Conservation (phyloP, 768 basidiomycete species). For the Lactarius evosmus region DNA sequence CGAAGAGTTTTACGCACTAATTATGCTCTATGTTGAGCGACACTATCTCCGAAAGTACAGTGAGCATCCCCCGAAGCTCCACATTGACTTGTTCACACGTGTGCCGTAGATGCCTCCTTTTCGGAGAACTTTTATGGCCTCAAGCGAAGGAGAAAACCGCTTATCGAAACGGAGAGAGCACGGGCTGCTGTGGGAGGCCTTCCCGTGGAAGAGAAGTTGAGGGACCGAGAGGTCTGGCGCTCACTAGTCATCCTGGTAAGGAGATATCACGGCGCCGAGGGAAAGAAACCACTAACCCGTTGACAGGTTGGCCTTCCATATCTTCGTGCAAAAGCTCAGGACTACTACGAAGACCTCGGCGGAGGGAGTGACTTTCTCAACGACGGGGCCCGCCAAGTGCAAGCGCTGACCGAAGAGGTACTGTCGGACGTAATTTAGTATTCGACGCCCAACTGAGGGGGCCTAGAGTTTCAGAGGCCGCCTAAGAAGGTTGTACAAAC, state of each 20-base stretch:
- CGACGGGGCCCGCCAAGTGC: slow-evolving; percentile 43
- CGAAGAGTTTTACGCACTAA: slow-evolving; percentile 89
- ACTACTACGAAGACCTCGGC: slow-evolving; percentile 87
- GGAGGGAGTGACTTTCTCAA: slow-evolving; percentile 74
- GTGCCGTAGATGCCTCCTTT: slow-evolving; percentile 78
- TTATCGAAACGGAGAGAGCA: slow-evolving; percentile 66
- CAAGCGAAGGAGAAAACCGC: slow-evolving; percentile 70
- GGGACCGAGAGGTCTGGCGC: slow-evolving; percentile 63
- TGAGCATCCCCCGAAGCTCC: slow-evolving; percentile 37
- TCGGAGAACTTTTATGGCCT: slow-evolving; percentile 96
- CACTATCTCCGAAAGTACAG: slow-evolving; percentile 87
- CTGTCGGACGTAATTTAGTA: slow-evolving; percentile 18
- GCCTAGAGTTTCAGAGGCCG: slow-evolving; percentile 50
- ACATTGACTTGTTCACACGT: slow-evolving; percentile 2
- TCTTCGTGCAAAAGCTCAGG: slow-evolving; percentile 81
- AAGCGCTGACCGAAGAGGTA: slow-evolving; percentile 53
- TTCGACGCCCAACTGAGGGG: slow-evolving; percentile 8
- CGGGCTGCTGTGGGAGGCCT: slow-evolving; percentile 64
- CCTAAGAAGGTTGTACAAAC: slow-evolving; percentile 63
- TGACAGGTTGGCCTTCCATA: slow-evolving; percentile 84
- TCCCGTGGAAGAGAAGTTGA: slow-evolving; percentile 62
- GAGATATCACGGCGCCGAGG: slow-evolving; percentile 7
- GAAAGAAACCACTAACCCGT: not conserved
- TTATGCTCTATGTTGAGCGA: slow-evolving; percentile 88
- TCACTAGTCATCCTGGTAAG: slow-evolving; percentile 80